phyloP scores from a whole-genome alignment of 306 rosid species.

The Vachellia collinsii region DNA sequence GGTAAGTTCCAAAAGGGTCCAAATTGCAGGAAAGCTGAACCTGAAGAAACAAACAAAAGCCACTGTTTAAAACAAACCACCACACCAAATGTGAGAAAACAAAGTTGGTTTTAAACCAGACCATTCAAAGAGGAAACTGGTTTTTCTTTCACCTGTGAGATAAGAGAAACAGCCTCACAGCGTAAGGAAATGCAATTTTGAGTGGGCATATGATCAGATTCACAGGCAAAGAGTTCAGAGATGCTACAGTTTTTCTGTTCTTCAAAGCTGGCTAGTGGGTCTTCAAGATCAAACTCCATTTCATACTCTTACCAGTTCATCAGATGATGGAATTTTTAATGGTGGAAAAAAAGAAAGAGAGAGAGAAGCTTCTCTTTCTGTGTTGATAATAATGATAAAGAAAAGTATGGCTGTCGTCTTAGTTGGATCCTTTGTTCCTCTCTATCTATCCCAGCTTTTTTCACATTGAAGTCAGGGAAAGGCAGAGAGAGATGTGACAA shows the following conservation, averaged over 20 bases:
- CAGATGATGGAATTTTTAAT: conserved; percentile 44
- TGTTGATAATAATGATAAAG: conserved; percentile 41
- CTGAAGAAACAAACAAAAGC: conserved; percentile 33
- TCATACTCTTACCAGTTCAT: conserved; percentile 12
- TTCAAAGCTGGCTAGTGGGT: conserved; percentile 53
- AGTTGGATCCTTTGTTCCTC: conserved; percentile 43
- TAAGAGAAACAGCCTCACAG: conserved; percentile 54
- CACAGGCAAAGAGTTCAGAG: conserved; percentile 63
- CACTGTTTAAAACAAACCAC: conserved; percentile 7
- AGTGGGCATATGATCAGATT: conserved; percentile 49
- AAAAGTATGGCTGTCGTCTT: conserved; percentile 43
- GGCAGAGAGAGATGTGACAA: conserved; percentile 16
- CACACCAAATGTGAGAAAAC: conserved; percentile 27
- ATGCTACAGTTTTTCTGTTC: conserved; percentile 44
- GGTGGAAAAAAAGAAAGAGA: conserved; percentile 46
- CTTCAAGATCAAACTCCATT: conserved; percentile 71
- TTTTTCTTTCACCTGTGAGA: conserved; percentile 53
- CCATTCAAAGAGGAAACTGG: background rate
- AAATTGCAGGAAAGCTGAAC: conserved; percentile 55
- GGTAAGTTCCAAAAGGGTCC: conserved; percentile 61
- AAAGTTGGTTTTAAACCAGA: conserved; percentile 4
- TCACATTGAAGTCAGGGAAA: conserved; percentile 32
- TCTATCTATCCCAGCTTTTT: conserved; percentile 31
- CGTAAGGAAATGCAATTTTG: conserved; percentile 37
- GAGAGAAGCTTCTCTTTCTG: conserved; percentile 79